A percentile compares a stretch with the other conserved stretches of the same genome.
Evolutionary conservation across 2,329 filamentous ascomycete genomes (phyloP).

Genomic region (Colletotrichum spinosum): DNA sequence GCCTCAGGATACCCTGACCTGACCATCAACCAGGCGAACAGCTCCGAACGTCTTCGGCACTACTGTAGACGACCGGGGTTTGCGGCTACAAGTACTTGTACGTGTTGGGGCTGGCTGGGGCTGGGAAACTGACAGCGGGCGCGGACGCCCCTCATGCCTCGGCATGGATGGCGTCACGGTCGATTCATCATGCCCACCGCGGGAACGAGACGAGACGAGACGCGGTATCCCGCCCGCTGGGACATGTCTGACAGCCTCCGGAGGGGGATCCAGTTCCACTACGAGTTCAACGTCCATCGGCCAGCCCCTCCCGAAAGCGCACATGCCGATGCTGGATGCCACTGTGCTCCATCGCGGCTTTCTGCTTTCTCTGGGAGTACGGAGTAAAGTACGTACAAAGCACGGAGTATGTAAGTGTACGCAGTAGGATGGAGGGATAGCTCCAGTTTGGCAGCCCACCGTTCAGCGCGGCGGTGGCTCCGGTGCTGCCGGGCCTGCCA

Average conservation of each 20-base stretch:
- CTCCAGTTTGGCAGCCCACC: no score
- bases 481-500: no score
- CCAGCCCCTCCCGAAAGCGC: background rate
- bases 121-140: background rate
- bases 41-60: conserved; percentile 1
- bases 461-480: no score
- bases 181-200: conserved; percentile 9
- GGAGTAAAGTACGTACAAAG: no score
- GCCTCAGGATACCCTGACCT: conserved; percentile 11
- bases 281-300: no score
- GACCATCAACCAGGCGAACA: background rate
- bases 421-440: no score
- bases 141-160: conserved; percentile 22
- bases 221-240: conserved; percentile 5
- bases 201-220: conserved; percentile 15
- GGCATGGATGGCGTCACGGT: conserved; percentile 30
- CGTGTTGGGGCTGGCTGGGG: background rate
- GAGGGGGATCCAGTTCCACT: no score
- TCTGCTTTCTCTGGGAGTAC: no score
- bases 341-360: no score
- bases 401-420: no score
- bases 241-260: no score
- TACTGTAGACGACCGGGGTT: no score
- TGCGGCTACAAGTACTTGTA: background rate
- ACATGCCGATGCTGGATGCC: background rate